Percentiles rank a stretch among this genome's conserved stretches.
Evolutionary conservation across 176 grass and related monocot genomes (phyloP).

Genomic region (Triticum dicoccoides): DNA sequence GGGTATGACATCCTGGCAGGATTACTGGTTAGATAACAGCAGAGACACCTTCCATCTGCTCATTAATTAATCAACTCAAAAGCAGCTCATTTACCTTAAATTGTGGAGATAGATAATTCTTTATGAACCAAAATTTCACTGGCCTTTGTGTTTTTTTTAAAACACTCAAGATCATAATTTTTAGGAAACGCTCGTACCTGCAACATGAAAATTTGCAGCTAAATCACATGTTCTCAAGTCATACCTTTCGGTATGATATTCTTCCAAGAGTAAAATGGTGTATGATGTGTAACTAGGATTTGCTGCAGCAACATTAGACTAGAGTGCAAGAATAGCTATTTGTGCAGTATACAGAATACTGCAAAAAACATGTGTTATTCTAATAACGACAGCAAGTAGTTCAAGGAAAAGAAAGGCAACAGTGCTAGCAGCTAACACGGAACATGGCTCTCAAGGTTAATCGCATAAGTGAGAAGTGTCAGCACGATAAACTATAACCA

Average conservation of each 20-base stretch:
- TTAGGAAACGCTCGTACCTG: slow-evolving; percentile 97
- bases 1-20: slow-evolving; percentile 87
- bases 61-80: slow-evolving; percentile 35
- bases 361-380: slow-evolving; percentile 4
- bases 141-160: slow-evolving; percentile 89
- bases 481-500: slow-evolving; percentile 2
- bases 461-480: background rate
- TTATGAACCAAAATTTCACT: slow-evolving; percentile 99
- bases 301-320: slow-evolving; percentile 11
- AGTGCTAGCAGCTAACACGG: background rate
- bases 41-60: slow-evolving; percentile 10
- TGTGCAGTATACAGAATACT: slow-evolving; percentile 21
- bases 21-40: slow-evolving; percentile 33
- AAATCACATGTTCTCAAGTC: slow-evolving; percentile 21
- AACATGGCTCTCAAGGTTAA: slow-evolving; percentile 15
- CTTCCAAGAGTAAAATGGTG: background rate
- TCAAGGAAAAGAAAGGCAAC: background rate
- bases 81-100: slow-evolving; percentile 69
- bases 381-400: background rate
- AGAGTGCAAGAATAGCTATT: background rate
- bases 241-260: background rate
- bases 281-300: slow-evolving; percentile 7
- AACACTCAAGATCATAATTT: slow-evolving; percentile 99
- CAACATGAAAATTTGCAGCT: slow-evolving; percentile 26
- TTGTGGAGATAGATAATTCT: slow-evolving; percentile 99